phyloP scores from a whole-genome alignment of 2,329 filamentous ascomycete species.

The Claviceps maximensis region DNA sequence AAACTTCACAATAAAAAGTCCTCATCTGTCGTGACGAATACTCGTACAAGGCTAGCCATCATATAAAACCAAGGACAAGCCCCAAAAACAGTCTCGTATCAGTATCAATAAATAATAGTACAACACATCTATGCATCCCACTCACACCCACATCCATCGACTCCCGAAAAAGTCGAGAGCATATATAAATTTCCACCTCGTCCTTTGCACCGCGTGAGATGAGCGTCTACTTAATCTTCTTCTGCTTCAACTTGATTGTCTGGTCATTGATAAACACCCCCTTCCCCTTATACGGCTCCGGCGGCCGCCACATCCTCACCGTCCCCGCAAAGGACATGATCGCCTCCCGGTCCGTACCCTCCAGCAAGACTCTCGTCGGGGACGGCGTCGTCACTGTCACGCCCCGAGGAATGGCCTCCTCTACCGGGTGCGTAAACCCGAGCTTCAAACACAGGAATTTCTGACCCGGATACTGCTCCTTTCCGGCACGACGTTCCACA shows the following conservation, averaged over 20 bases:
- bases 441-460: conserved; percentile 89
- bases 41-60: no score
- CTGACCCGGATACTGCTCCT: conserved; percentile 67
- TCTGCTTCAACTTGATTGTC: conserved; percentile 95
- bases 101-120: background rate
- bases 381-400: conserved; percentile 80
- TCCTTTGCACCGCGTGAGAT: no score
- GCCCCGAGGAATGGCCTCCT: conserved; percentile 69
- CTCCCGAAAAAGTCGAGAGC: no score
- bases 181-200: no score
- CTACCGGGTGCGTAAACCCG: conserved; percentile 90
- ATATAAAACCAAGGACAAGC: no score
- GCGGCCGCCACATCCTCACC: conserved; percentile 77
- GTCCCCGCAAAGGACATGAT: conserved; percentile 85
- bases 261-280: conserved; percentile 97
- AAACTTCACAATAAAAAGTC: no score
- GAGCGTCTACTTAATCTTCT: conserved; percentile 71
- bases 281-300: conserved; percentile 98
- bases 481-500: conserved; percentile 63
- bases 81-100: background rate
- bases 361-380: conserved; percentile 79
- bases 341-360: conserved; percentile 74
- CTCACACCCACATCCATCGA: no score
- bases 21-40: no score
- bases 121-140: background rate